Conservation (phyloP, 306 rosid genomes). For the Vachellia pachyceras region DNA sequence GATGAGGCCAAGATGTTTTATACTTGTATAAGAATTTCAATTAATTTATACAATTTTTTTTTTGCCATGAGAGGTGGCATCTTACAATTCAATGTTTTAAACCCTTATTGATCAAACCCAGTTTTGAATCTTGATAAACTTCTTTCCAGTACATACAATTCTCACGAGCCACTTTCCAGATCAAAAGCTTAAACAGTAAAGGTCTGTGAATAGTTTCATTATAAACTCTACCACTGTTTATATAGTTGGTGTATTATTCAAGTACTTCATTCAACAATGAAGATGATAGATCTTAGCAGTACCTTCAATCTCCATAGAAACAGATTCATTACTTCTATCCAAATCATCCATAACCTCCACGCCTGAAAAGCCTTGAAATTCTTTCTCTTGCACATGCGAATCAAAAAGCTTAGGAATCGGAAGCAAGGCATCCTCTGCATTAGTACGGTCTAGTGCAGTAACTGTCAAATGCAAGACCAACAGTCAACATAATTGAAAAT, state of each 20-base stretch:
- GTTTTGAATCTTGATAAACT: not conserved
- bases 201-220: not conserved
- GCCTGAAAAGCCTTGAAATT: constrained; percentile 44
- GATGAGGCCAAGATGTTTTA: not conserved
- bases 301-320: constrained; percentile 56
- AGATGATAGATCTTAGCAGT: constrained; percentile 21
- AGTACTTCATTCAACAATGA: constrained; percentile 25
- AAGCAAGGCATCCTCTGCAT: constrained; percentile 89
- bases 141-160: not conserved
- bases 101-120: not conserved
- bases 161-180: not conserved
- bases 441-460: constrained; percentile 84
- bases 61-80: not conserved
- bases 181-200: not conserved
- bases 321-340: constrained; percentile 44
- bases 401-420: constrained; percentile 79
- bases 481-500: constrained; percentile 38
- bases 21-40: not conserved
- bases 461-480: constrained; percentile 59
- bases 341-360: constrained; percentile 43
- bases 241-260: constrained; percentile 27
- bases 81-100: not conserved
- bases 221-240: not conserved
- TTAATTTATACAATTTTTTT: not conserved
- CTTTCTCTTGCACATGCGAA: constrained; percentile 52